Base-by-base conservation (phyloP, 163 green algal species). In the Scenedesmus sp. region DNA sequence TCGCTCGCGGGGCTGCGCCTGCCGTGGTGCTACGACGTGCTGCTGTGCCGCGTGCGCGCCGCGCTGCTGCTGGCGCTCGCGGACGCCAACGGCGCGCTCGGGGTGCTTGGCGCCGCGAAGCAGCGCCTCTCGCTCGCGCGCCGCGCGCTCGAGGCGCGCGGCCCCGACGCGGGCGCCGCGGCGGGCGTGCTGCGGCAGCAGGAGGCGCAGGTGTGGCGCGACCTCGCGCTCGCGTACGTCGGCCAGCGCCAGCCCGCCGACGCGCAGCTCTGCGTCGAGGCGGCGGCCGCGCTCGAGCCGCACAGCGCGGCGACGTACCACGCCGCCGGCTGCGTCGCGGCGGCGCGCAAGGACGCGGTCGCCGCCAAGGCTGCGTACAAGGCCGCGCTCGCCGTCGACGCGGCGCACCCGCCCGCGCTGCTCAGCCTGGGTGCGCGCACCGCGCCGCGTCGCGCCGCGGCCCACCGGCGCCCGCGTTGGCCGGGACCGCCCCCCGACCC, bases 31-130 rank as follows among this genome's bases (percentile, higher is more conserved):
- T 36, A 80, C 64, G 56, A 83, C 24, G 24, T 66, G 13, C 26
- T 85, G 73, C 73, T 85, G 57, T 63, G 77, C 22, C 65, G 78
- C 18, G 73, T 85, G 26, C 57, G 74, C 33, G 80, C 80, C 18
- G 45, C 60, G 57, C 53, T 85, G 80, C 65, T 79, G 63, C 63
- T 85, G 64, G 80, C 80, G 42, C 17, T 75, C 42, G 69, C 62
- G 2, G 62, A 75, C 24, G 64, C 57, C 1, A 80, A 80, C 33
- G 45, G 56, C 26, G 73, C 73, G 10, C 42, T 77, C 26, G 65
- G 54, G 22, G 63, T 85, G 73, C 71, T 79, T 18, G 78, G 80
- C 39, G n/a, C 53, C 26, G 80, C 80, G 1, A 65, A 70, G 44
- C 58, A 63, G 39, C 70, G 70, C 34, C 42, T 79, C 28, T 64